Evolutionary conservation across 2,329 filamentous ascomycete species (phyloP), one percentile per base, ranked within the genome.

Genomic region (Pseudogymnoascus sp.): DNA sequence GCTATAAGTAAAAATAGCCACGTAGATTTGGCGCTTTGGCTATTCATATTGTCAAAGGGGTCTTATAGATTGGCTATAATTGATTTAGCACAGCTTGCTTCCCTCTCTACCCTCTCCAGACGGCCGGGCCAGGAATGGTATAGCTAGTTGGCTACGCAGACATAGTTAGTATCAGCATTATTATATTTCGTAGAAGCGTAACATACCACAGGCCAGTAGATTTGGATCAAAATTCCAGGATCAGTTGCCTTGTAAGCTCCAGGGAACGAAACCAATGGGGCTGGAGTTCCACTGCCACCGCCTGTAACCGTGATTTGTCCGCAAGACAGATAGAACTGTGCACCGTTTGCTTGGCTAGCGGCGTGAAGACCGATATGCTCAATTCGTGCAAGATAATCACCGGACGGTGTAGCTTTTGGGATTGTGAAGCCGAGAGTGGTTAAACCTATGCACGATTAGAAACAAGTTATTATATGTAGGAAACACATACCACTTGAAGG

Each of bases 301-400:
- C 73, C 75, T 0, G 76, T 77, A 21, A 79, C 73, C 42, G 73
- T 76, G 63, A 79, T 69, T 66, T 79, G 77, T 5, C 73, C 73
- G 62, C 78, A 79, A 10, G 73, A 72, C 34, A 73, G 44, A 62
- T 68, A 71, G 31, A 69, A 70, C 18, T 71, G 70, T 5, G 68
- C 66, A 25, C 65, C 68, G 2, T 63, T 61, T n/a, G 62, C 38
- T 23, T 21, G 34, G 11, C 37, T 12, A 14, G 67, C 68, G 4
- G 42, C 59, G 42, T 70, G 68, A 11, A 70, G 65, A 18, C 60
- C 74, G 53, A 75, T 75, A 61, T 75, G 74, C 66, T 76, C 74
- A 18, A 70, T 66, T 11, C 74, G 73, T 50, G 74, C 61, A 62
- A 76, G 73, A 60, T 76, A 75, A 62, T 78, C 75, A 14, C 77